A percentile compares a stretch with the other conserved stretches of the same genome.
These are phyloP conservation scores for Colletotrichum costaricense DNA, from an alignment of 2,329 filamentous ascomycete genomes.

Conservation along the genomic window DNA sequence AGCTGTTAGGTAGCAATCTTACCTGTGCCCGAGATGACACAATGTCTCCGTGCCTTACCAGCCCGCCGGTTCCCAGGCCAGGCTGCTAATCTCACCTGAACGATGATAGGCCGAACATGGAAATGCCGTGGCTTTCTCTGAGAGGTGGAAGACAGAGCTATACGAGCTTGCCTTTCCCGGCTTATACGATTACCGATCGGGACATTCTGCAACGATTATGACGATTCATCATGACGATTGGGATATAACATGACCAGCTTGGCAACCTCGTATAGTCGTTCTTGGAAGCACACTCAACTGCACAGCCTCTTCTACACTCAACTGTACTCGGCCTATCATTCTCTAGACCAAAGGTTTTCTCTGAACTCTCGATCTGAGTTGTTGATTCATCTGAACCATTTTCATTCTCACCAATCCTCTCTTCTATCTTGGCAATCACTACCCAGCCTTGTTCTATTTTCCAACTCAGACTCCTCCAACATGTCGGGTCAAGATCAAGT, in stretches of 20 bases:
- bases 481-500: constrained; percentile 2
- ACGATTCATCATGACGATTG: background rate
- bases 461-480: background rate
- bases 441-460: background rate
- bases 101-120: background rate
- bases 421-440: background rate
- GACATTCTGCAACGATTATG: background rate
- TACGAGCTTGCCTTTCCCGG: background rate
- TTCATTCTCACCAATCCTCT: background rate
- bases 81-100: background rate
- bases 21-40: background rate
- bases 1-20: background rate
- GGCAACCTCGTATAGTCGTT: background rate
- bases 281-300: background rate
- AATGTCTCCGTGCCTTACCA: background rate
- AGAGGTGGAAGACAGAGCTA: background rate
- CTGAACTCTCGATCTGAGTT: background rate
- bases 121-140: too few relatives aligned
- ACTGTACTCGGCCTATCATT: background rate
- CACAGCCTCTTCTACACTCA: background rate
- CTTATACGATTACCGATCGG: background rate
- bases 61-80: background rate
- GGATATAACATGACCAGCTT: background rate
- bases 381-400: background rate
- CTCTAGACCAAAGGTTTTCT: background rate